Evolutionary conservation across 768 basidiomycete genomes (phyloP), one percentile per base, ranked within the genome.

Genomic region (Leucocoprinus birnbaumii): DNA sequence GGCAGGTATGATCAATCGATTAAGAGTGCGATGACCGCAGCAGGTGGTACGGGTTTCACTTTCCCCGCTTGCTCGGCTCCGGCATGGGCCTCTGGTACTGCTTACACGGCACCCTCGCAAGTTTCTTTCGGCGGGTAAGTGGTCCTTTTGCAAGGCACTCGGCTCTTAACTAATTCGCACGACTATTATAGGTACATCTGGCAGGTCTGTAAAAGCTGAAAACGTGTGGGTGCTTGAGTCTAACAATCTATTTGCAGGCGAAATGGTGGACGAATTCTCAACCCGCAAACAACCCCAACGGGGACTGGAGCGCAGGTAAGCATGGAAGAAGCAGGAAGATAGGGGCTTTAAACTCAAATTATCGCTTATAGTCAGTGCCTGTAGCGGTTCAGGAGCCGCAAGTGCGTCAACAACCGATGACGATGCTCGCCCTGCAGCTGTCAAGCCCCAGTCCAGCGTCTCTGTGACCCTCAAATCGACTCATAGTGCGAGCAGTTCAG

Each of bases 41-140:
- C 85, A 34, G 85, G 86, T 45, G 83, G 84, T n/a, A 83, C 81
- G 16, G 84, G 85, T 7, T 88, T 87, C 66, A 80, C 79, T 2
- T 87, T 75, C 67, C 84, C 85, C 14, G 59, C 79, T 48, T 88
- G 85, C 63, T 74, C 78, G 38, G 82, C 84, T 9, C 72, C 82
- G 16, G 75, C 81, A 0, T 87, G 68, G 61, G 70, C 72, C 48
- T 63, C 78, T 8, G 80, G 82, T 16, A 73, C 65, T 7, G 71
- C 63, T 53, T 86, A 88, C 65, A 61, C 73, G 3, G 83, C 72
- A 3, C 80, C 80, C 24, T 69, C 75, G 2, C 63, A 73, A 58
- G 85, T 82, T 13, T 76, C 83, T 11, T 87, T 76, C 61, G 63
- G 71, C 42, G 84, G 85, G 80, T 84, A 64, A 53, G 77, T 65